phyloP scores from a whole-genome alignment of 1,139 yeast species.

The Pichia sp. region DNA sequence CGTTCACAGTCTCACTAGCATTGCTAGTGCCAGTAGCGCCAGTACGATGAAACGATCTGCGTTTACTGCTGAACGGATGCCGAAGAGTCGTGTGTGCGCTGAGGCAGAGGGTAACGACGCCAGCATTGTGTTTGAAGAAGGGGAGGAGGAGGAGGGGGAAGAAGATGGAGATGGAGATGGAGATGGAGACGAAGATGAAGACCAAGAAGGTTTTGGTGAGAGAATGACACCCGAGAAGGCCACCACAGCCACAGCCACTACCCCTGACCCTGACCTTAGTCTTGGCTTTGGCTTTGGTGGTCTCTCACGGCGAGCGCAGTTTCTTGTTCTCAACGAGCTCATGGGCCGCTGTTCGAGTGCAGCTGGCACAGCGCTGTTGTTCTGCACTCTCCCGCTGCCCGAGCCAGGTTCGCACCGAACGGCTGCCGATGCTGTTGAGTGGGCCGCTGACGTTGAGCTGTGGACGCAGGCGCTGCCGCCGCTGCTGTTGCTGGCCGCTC shows the following conservation, averaged over 20 bases:
- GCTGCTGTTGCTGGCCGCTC: constrained; percentile 71
- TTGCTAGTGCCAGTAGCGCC: constrained; percentile 3
- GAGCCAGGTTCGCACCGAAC: constrained; percentile 23
- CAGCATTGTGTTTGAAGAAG: constrained; percentile 40
- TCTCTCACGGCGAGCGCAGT: constrained; percentile 87
- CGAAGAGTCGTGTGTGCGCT: constrained; percentile 62
- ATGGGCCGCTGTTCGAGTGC: constrained; percentile 30
- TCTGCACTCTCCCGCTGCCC: constrained; percentile 5
- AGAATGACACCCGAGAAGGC: too few relatives aligned
- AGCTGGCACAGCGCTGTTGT: constrained; percentile 1
- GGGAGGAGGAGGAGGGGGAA: not conserved
- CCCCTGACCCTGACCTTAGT: too few relatives aligned
- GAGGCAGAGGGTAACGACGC: constrained; percentile 60
- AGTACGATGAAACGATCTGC: constrained; percentile 29
- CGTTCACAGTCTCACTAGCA: too few relatives aligned
- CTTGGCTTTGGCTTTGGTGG: too few relatives aligned
- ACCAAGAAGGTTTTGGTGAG: too few relatives aligned
- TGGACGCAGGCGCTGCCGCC: constrained; percentile 87
- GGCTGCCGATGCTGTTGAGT: constrained; percentile 30
- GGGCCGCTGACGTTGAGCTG: constrained; percentile 38
- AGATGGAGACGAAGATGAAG: not conserved
- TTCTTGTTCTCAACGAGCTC: constrained; percentile 75
- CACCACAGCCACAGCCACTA: too few relatives aligned
- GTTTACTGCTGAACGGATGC: constrained; percentile 73
- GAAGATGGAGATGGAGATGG: not conserved